Percentiles rank a stretch among this genome's conserved stretches.
Conservation (phyloP, 1,284 basidiomycete genomes). For the Volvariella surrecta region DNA sequence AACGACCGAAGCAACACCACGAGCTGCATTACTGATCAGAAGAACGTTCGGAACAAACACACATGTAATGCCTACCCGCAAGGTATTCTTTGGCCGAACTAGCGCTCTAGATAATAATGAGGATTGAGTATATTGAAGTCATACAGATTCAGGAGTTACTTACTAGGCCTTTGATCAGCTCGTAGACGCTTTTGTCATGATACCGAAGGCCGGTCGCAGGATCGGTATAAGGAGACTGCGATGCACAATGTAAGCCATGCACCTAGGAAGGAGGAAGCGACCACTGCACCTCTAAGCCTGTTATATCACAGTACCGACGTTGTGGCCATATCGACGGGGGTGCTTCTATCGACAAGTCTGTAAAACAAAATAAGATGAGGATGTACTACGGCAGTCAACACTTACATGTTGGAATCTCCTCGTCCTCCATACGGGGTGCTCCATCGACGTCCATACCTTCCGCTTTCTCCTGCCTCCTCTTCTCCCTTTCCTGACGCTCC, state of each 20-base stretch:
- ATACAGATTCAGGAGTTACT: slow-evolving; percentile 24
- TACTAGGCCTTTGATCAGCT: slow-evolving; percentile 73
- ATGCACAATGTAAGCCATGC: not conserved
- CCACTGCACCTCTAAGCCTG: slow-evolving; percentile 62
- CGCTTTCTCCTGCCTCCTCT: slow-evolving; percentile 35
- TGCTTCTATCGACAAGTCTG: slow-evolving; percentile 82
- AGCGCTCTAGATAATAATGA: slow-evolving; percentile 23
- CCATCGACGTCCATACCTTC: slow-evolving; percentile 34
- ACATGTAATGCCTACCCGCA: slow-evolving; percentile 25
- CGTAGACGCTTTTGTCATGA: slow-evolving; percentile 82
- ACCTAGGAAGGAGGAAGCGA: not conserved
- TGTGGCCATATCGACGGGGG: slow-evolving; percentile 76
- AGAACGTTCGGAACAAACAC: not conserved
- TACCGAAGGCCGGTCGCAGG: slow-evolving; percentile 76
- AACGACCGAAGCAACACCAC: slow-evolving; percentile 40
- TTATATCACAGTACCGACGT: slow-evolving; percentile 81
- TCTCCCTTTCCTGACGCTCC: slow-evolving; percentile 57
- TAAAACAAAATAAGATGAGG: not conserved
- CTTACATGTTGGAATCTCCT: slow-evolving; percentile 64
- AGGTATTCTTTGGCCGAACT: slow-evolving; percentile 46
- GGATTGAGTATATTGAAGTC: not conserved
- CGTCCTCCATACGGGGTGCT: slow-evolving; percentile 28
- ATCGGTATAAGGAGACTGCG: slow-evolving; percentile 77
- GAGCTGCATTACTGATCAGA: slow-evolving; percentile 24
- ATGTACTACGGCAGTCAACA: slow-evolving; percentile 3